Evolutionary conservation across 1,284 basidiomycete species (phyloP), one percentile per base, ranked within the genome.

Genomic region (Trichosporon coremiiforme): DNA sequence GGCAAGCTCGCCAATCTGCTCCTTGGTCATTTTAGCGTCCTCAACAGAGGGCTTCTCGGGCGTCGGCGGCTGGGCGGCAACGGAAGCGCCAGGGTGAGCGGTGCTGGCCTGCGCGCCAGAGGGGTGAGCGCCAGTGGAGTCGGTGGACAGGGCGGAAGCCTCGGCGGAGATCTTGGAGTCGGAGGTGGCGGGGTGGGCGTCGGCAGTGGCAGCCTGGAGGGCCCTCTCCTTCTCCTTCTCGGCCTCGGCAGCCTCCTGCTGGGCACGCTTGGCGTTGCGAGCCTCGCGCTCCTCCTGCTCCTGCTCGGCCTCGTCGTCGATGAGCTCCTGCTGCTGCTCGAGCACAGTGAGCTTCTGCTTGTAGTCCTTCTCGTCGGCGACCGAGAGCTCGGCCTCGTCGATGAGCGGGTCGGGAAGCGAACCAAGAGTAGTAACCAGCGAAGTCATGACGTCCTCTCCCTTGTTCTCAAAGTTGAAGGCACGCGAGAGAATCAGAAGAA

Each of bases 321-420:
- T 99, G 71, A 99, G 91, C 83, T 99, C 96, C 82, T 99, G 94
- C 84, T 99, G 96, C 81, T 99, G 93, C 79, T 97, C 92, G 81
- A 99, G 86, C 8, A 99, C 96, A 76, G 98, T 96, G 70, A 99
- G 88, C 84, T 96, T 95, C 86, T 98, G 94, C 86, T 98, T 97
- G 88, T 98, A 98, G 15, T 95, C 93, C 67, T 92, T 91, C 66
- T 97, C 94, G 69, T 91, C 92, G 64, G 68, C 53, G 60, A 98
- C 95, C 83, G 95, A 92, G 64, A 99, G 88, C 84, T 98, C 96
- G 29, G 96, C 93, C 86, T 99, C 96, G 83, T 92, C 98, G 66
- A 99, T 87, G 86, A 99, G 83, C 83, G 94, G 96, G 81, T 99
- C 97, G 1, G 97, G 96, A 77, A 99, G 85, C 77, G 92, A 92